phyloP scores from a whole-genome alignment of 2,329 filamentous ascomycete species.

The Chlorencoelia australis region DNA sequence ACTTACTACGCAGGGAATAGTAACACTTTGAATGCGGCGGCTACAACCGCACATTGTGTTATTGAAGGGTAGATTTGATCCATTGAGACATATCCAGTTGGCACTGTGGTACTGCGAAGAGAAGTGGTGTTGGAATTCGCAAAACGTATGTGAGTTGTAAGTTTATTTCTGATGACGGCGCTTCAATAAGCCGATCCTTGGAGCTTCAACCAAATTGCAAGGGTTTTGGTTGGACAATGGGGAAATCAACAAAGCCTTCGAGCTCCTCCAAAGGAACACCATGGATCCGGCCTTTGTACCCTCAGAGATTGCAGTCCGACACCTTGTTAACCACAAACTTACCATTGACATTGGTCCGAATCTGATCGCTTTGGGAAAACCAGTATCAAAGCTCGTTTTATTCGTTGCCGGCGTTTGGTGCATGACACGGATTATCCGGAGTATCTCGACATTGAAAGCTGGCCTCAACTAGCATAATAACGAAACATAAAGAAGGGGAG shows the following conservation, averaged over 20 bases:
- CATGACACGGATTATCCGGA: conserved; percentile 32
- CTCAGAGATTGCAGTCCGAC: conserved; percentile 33
- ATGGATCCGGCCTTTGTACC: conserved; percentile 32
- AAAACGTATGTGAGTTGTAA: no score
- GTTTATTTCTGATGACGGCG: no score
- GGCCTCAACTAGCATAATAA: conserved; percentile 19
- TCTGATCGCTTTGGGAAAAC: conserved; percentile 37
- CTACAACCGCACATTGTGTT: conserved; percentile 75
- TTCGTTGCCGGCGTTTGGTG: conserved; percentile 34
- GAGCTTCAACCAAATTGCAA: no score
- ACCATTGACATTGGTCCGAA: conserved; percentile 40
- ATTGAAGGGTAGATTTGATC: conserved; percentile 78
- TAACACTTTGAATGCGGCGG: conserved; percentile 81
- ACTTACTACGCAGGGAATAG: conserved; percentile 91
- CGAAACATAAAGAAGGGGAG: no score
- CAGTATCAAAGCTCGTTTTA: conserved; percentile 40
- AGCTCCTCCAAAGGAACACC: conserved; percentile 1
- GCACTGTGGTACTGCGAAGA: no score
- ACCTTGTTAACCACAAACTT: conserved; percentile 39
- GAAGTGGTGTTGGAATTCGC: no score
- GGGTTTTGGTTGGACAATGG: conserved; percentile 1
- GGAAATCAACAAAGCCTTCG: no score
- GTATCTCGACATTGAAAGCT: no score
- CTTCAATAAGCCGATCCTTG: no score
- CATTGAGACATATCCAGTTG: conserved; percentile 44